Conservation (phyloP, 1,284 basidiomycete species). For the Sporisorium sorghi region DNA sequence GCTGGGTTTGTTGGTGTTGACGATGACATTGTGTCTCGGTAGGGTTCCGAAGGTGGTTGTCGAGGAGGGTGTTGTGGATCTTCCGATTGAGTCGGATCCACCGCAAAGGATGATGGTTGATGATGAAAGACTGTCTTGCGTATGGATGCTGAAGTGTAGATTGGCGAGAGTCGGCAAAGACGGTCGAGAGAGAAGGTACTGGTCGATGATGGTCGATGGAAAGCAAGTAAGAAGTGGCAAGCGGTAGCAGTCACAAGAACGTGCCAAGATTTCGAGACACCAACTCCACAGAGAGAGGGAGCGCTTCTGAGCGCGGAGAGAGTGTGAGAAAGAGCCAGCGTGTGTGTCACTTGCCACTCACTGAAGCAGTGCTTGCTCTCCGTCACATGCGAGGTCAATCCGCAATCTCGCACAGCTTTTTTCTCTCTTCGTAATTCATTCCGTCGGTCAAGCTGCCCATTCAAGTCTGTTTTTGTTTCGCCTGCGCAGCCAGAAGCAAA, state of each 20-base stretch:
- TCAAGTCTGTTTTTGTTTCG: not conserved
- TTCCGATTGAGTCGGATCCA: not conserved
- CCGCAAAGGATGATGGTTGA: not conserved
- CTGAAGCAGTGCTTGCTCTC: not conserved
- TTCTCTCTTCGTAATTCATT: not conserved
- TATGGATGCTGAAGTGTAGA: no score
- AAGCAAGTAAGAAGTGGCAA: not conserved
- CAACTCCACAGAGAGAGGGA: not conserved
- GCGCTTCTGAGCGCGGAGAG: not conserved
- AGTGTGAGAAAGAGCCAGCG: not conserved
- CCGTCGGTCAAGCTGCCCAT: no score
- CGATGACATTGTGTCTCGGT: conserved; percentile 18
- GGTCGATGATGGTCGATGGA: not conserved
- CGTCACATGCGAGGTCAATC: not conserved
- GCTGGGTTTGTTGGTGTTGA: conserved; percentile 7
- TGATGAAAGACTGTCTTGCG: no score
- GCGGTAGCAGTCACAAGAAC: not conserved
- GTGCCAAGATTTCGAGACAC: not conserved
- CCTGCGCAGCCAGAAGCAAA: not conserved
- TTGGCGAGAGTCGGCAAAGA: no score
- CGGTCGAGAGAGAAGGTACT: not conserved
- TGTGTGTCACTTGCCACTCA: conserved; percentile 1
- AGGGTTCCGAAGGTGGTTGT: not conserved
- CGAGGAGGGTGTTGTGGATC: not conserved
- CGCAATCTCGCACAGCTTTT: not conserved